Evolutionary conservation across 352 stramenopile species (phyloP), one percentile per base, ranked within the genome.

Genomic region (Globisporangium solare): DNA sequence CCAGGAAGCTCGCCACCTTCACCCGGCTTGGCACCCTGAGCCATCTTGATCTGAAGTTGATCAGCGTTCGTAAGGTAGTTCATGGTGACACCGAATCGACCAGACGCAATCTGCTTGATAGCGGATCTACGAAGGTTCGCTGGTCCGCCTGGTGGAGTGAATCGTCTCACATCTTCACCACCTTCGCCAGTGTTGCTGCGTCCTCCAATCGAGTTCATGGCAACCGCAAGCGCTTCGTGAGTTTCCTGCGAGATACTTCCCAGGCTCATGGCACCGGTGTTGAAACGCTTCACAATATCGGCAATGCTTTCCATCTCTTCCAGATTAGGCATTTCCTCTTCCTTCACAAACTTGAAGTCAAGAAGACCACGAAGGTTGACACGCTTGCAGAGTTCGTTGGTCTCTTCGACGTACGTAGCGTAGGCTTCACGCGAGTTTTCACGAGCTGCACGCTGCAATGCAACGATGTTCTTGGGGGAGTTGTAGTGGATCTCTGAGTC

Each of bases 31-130:
- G 94, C 94, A 52, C 96, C 96, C 74, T 99, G 96, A 1, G 96
- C 96, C 93, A 99, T 99, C 78, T 99, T 99, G 73, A 99, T 99
- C 76, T 99, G 94, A 41, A 99, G 95, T 74, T 98, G 92, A 63
- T 99, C 94, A 39, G 92, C 95, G 61, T 99, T 98, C 7, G 93
- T 96, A 22, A 99, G 75, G 68, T 99, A 99, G 67, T 98, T 88
- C 55, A 96, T 97, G 12, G 95, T 98, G 18, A 98, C 96, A 61
- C 95, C 95, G 65, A 98, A 99, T 60, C 96, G 76, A 51, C 94
- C 96, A 13, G 89, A 98, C 42, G 96, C 96, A 43, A 99, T 89
- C 66, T 97, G 89, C 67, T 98, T 98, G 64, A 99, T 98, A 58
- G 80, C 83, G 6, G 90, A 98, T 45, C 94, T 85, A 58, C 83